A percentile compares a stretch with the other conserved stretches of the same genome.
phyloP scores from a whole-genome alignment of 2,329 filamentous ascomycete species.

The Paradendryphiella salina region DNA sequence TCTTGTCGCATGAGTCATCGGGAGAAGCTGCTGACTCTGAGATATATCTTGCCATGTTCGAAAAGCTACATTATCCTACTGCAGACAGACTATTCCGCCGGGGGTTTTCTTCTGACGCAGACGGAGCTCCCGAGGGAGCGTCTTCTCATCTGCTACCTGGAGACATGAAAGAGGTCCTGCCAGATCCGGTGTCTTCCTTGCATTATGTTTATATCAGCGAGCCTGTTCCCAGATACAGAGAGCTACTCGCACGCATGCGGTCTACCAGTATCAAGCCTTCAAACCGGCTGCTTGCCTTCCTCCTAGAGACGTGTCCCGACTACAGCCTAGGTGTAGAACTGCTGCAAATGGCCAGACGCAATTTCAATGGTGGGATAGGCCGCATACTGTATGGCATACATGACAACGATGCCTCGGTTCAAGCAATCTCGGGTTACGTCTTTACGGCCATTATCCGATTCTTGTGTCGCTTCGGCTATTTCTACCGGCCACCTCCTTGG shows the following conservation, averaged over 20 bases:
- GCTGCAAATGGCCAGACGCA: slow-evolving; percentile 20
- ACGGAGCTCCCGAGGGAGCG: slow-evolving; percentile 3
- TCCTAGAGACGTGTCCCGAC: slow-evolving; percentile 53
- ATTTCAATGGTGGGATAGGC: slow-evolving; percentile 27
- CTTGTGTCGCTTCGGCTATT: slow-evolving; percentile 38
- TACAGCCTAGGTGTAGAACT: slow-evolving; percentile 27
- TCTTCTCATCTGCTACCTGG: slow-evolving; percentile 56
- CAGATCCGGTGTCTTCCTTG: slow-evolving; percentile 62
- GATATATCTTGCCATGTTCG: slow-evolving; percentile 61
- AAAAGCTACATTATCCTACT: slow-evolving; percentile 55
- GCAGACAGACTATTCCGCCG: slow-evolving; percentile 4
- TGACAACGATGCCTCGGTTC: slow-evolving; percentile 5
- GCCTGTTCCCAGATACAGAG: slow-evolving; percentile 60
- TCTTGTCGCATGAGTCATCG: slow-evolving; percentile 58
- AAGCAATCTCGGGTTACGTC: slow-evolving; percentile 30
- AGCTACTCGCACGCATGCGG: slow-evolving; percentile 64
- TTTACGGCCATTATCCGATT: slow-evolving; percentile 37
- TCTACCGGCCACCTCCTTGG: slow-evolving; percentile 12
- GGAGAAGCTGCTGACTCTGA: slow-evolving; percentile 42
- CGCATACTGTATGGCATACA: slow-evolving; percentile 29
- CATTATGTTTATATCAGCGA: slow-evolving; percentile 68
- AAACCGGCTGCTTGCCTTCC: slow-evolving; percentile 57
- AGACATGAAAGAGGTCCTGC: slow-evolving; percentile 59
- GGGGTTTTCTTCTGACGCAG: slow-evolving; percentile 10
- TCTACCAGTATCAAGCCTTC: slow-evolving; percentile 54